Base-by-base conservation (phyloP, 805 yeast genomes). In the Zygosaccharomyces kombuchaensis region DNA sequence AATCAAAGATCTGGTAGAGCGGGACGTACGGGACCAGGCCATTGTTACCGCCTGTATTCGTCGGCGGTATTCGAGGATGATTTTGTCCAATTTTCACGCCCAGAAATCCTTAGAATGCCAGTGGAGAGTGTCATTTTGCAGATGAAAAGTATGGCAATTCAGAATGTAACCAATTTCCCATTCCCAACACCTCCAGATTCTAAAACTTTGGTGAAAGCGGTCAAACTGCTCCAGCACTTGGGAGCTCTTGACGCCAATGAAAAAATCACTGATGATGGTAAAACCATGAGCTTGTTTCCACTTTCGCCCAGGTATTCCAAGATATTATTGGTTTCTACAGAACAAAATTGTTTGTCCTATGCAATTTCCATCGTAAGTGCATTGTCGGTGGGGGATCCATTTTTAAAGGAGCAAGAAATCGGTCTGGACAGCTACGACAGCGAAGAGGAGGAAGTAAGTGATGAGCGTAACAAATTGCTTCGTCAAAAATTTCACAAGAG, bases 21-120 rank as follows among this genome's bases (percentile, higher is more conserved):
- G 41, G 98, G 97, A 62, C 83, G 98, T 75, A 90, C 96, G 0
- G 99, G 98, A 0, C 97, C 99, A 0, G 99, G 99, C 47, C 98
- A 93, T 60, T 87, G 96, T 63, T 93, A 93, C 63, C 72, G 99
- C 49, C 66, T 93, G 10, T 93, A 75, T 58, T 91, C 98, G 0
- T 90, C 98, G 12, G 99, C 99, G 1, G 85, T 95, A 6, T 93
- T 73, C 63, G 97, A 93, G 61, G 78, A 81, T 51, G 93, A 84
- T 53, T 93, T 93, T 62, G 73, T 73, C 3, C 88, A 84, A 58
- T 93, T 93, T 58, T 76, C 93, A 9, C 74, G 73, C 45, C 98
- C 99, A 0, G 99, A 93, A 63, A 90, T 93, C 37, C 69, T 87
- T 47, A 73, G 98, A 53, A 90, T 88, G 95, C 98, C 99, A 0